phyloP scores from a whole-genome alignment of 2,329 filamentous ascomycete genomes.

The Plectosphaerella cucumerina region DNA sequence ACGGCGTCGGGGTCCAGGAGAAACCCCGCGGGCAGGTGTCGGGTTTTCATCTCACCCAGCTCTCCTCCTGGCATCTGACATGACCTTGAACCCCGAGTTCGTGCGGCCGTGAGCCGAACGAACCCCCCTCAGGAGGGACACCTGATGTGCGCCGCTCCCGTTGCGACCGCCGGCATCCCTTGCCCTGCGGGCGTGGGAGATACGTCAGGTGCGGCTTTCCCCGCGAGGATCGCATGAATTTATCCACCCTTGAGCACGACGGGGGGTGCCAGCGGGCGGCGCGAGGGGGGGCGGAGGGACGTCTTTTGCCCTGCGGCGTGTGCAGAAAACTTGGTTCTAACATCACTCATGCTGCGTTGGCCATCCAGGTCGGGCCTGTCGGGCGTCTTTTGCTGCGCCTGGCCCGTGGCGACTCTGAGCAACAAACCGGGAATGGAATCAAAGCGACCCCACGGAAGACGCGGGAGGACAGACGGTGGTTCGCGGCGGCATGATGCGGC shows the following conservation, averaged over 20 bases:
- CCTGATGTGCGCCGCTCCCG: neutral
- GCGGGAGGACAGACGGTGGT: neutral
- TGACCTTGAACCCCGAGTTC: too few species aligned
- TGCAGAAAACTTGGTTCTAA: neutral
- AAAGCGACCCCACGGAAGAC: neutral
- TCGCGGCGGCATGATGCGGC: neutral
- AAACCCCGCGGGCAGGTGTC: too few species aligned
- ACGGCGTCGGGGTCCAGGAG: too few species aligned
- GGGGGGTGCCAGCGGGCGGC: neutral
- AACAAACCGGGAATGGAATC: neutral
- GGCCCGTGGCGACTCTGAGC: neutral
- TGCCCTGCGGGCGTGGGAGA: neutral
- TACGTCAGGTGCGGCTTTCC: neutral
- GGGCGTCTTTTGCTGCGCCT: neutral
- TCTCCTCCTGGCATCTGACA: too few species aligned
- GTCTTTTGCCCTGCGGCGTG: too few species aligned
- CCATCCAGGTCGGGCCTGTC: neutral
- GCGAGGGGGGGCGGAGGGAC: too few species aligned
- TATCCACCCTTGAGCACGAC: neutral
- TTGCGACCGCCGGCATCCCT: neutral
- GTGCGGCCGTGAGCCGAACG: too few species aligned
- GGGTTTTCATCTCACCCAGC: too few species aligned
- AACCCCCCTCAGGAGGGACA: too few species aligned
- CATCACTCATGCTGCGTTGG: neutral
- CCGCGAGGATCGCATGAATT: neutral